Evolutionary conservation across 2,329 filamentous ascomycete genomes (phyloP), one percentile per base, ranked within the genome.

Genomic region (Diaporthe longicolla): DNA sequence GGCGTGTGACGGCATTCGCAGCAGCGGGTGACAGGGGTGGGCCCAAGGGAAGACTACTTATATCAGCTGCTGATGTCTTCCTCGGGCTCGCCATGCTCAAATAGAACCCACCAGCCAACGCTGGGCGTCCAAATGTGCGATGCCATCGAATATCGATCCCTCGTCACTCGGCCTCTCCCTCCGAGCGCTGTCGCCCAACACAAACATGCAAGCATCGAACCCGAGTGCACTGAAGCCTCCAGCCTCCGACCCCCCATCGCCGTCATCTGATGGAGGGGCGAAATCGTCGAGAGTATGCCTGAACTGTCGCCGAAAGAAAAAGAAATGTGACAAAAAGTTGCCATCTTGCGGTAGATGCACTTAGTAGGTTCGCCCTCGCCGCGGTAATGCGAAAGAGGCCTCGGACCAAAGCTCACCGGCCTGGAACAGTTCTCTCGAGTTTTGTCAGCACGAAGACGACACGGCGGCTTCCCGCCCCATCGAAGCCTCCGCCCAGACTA

Each of bases 241-340:
- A 15, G 66, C 68, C 32, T 75, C 75, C 26, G 75, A 76, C 45
- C 66, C 75, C 15, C 75, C 75, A 32, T 76, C 75, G 13, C 75
- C 75, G 5, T 76, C 75, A 8, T 76, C 75, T 54, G 75, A 76
- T 68, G 75, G 74, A n/a, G 74, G 75, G 29, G 73, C 76, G 21
- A 79, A 76, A 74, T 79, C 78, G 24, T 76, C 75, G 19, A 77
- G 76, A 73, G 77, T 80, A 19, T 81, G 80, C 70, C 37, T 80
- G 37, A 79, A 79, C 45, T 81, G 80, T 52, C 76, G 78, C 54
- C 75, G 77, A 26, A 78, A 79, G 35, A 81, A 81, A 76, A 78
- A 80, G 74, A 76, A 77, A 37, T 81, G 80, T 70, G 78, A 81
- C 50, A 81, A 80, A 69, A 77, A 76, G 21, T 73, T 79, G 40